phyloP scores from a whole-genome alignment of 805 yeast genomes.

The Teunomyces barrocoloradensis region DNA sequence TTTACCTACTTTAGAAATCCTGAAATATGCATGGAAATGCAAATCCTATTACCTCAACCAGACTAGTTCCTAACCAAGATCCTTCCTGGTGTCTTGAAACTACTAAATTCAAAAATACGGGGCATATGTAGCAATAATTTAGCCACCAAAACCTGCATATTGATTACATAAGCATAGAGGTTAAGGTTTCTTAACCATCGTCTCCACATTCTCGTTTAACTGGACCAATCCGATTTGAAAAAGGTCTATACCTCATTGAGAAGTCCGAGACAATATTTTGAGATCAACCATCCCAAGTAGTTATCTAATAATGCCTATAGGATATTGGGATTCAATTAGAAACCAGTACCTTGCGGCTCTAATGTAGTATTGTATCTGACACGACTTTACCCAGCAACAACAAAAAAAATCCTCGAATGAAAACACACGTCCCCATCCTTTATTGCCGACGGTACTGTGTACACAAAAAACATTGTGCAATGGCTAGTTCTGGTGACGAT shows the following conservation, averaged over 20 bases:
- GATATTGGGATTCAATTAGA: not conserved
- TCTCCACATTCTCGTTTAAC: slow-evolving; percentile 3
- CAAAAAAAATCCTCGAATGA: slow-evolving; percentile 3
- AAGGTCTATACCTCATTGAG: not conserved
- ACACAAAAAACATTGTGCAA: not conserved
- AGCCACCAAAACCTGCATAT: not conserved
- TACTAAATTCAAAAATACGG: not conserved
- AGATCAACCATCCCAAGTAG: not conserved
- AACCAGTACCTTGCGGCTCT: not conserved
- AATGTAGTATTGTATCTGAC: not conserved
- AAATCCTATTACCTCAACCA: not conserved
- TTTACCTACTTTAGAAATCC: too few relatives aligned
- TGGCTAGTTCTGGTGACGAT: slow-evolving; percentile 4
- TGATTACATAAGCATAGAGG: not conserved
- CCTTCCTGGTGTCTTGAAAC: not conserved
- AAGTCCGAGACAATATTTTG: not conserved
- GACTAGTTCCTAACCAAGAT: not conserved
- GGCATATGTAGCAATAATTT: not conserved
- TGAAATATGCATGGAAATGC: too few relatives aligned
- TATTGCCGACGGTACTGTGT: slow-evolving; percentile 1
- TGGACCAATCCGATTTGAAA: not conserved
- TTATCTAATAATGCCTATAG: too few relatives aligned
- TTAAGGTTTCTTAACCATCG: slow-evolving; percentile 3
- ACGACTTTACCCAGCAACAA: slow-evolving; percentile 5
- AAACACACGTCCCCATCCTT: slow-evolving; percentile 3